A percentile compares a stretch with the other conserved stretches of the same genome.
phyloP scores from a whole-genome alignment of 2,329 filamentous ascomycete species.

The Ilyonectria robusta region DNA sequence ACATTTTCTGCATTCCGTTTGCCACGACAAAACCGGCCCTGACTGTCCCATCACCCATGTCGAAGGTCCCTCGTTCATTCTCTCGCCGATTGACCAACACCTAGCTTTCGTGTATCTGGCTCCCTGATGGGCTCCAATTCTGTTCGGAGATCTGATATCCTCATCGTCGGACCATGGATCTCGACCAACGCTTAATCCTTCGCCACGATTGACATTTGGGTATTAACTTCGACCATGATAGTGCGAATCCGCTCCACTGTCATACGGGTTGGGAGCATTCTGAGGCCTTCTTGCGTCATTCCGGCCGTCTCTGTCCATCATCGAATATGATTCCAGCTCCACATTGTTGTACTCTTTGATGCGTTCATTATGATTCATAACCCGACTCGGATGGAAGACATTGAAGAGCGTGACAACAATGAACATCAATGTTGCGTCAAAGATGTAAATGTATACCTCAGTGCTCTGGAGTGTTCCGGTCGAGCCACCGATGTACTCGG shows the following conservation, averaged over 20 bases:
- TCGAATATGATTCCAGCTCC: background rate
- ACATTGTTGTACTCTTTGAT: background rate
- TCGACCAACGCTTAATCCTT: too few species aligned
- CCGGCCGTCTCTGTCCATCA: background rate
- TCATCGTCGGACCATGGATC: too few species aligned
- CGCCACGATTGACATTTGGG: too few species aligned
- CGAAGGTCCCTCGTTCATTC: too few species aligned
- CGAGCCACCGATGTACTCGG: slow-evolving; percentile 55
- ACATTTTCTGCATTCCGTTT: too few species aligned
- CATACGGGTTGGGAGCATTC: background rate
- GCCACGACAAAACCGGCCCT: too few species aligned
- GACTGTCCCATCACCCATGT: too few species aligned
- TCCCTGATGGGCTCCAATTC: too few species aligned
- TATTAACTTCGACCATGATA: too few species aligned
- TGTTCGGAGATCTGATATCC: too few species aligned
- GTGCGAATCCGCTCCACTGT: background rate
- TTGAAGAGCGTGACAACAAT: slow-evolving; percentile 32
- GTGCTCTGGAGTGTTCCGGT: slow-evolving; percentile 48
- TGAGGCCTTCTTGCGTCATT: background rate
- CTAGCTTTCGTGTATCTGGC: too few species aligned
- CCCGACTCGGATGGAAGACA: slow-evolving; percentile 5
- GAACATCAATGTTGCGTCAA: slow-evolving; percentile 52
- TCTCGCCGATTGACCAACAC: too few species aligned
- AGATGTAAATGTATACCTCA: slow-evolving; percentile 51
- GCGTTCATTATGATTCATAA: background rate